Evolutionary conservation across 345 rosid species (phyloP).

Genomic region (Boechera divaricarpa): DNA sequence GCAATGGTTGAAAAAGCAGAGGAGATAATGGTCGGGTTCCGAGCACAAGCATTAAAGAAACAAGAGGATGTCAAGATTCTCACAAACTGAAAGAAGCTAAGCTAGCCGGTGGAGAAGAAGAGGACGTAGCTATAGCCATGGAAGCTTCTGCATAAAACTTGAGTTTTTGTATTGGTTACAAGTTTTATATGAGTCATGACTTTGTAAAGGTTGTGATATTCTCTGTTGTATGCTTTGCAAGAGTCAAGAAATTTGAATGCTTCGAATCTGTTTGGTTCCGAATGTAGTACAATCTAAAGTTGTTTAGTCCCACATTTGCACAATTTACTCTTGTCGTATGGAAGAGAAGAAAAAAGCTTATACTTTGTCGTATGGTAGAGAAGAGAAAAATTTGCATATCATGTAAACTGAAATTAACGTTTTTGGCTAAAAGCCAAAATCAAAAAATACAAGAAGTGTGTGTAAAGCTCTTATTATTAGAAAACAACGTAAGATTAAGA

Average conservation of each 20-base stretch:
- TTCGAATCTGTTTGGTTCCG: constrained; percentile 3
- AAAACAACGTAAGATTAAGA: constrained; percentile 32
- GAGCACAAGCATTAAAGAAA: constrained; percentile 60
- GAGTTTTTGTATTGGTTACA: constrained; percentile 40
- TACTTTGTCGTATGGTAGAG: too few relatives aligned
- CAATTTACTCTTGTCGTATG: not conserved
- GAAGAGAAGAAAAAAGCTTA: not conserved
- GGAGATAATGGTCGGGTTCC: constrained; percentile 49
- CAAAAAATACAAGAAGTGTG: not conserved
- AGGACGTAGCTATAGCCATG: constrained; percentile 40
- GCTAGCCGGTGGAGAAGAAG: constrained; percentile 38
- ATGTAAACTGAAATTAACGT: not conserved
- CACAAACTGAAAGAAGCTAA: constrained; percentile 38
- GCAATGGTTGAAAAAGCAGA: constrained; percentile 67
- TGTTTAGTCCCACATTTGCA: not conserved
- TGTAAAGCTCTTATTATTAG: constrained; percentile 20
- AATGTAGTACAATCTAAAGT: not conserved
- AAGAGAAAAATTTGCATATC: not conserved
- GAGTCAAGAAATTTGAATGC: constrained; percentile 28
- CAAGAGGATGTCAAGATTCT: constrained; percentile 52
- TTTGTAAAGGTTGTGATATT: constrained; percentile 37
- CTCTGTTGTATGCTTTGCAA: constrained; percentile 20
- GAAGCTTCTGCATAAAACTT: constrained; percentile 38
- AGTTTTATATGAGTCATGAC: constrained; percentile 37
- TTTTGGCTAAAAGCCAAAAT: constrained; percentile 10